Conservation (phyloP, 2,329 filamentous ascomycete species). For the Fusarium tuaranense region DNA sequence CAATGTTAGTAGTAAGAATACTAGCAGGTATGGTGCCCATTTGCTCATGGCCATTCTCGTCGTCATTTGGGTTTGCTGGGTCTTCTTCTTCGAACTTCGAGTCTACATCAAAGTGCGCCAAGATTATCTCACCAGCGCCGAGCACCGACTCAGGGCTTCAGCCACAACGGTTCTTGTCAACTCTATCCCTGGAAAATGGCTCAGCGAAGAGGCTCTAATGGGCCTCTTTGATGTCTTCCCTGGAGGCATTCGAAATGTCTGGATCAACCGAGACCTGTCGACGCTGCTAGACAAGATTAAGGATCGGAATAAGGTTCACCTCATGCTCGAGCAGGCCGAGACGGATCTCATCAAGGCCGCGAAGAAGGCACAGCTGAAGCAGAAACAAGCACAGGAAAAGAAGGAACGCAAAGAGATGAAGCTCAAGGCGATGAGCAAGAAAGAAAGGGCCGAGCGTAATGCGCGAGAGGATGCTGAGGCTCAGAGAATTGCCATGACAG, state of each 20-base stretch:
- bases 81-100: conserved; percentile 87
- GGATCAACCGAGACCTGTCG: conserved; percentile 93
- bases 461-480: conserved; percentile 64
- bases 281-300: conserved; percentile 87
- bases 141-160: conserved; percentile 92
- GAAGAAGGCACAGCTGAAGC: conserved; percentile 82
- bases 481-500: conserved; percentile 61
- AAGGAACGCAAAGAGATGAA: conserved; percentile 66
- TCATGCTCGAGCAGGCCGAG: conserved; percentile 81
- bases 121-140: conserved; percentile 92
- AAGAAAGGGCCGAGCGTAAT: conserved; percentile 60
- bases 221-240: conserved; percentile 96
- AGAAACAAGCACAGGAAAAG: conserved; percentile 73
- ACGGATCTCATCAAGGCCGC: conserved; percentile 85
- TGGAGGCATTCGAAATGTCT: conserved; percentile 93
- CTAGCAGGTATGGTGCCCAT: conserved; percentile 84
- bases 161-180: conserved; percentile 96
- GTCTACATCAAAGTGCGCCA: conserved; percentile 95
- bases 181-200: conserved; percentile 91
- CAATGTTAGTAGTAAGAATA: conserved; percentile 78
- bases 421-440: conserved; percentile 62
- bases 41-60: conserved; percentile 82
- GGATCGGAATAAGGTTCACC: conserved; percentile 76
- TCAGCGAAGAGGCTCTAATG: conserved; percentile 82
- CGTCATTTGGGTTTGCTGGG: conserved; percentile 85